Base-by-base conservation (phyloP, 345 rosid species). In the Arabidopsis arenosa region DNA sequence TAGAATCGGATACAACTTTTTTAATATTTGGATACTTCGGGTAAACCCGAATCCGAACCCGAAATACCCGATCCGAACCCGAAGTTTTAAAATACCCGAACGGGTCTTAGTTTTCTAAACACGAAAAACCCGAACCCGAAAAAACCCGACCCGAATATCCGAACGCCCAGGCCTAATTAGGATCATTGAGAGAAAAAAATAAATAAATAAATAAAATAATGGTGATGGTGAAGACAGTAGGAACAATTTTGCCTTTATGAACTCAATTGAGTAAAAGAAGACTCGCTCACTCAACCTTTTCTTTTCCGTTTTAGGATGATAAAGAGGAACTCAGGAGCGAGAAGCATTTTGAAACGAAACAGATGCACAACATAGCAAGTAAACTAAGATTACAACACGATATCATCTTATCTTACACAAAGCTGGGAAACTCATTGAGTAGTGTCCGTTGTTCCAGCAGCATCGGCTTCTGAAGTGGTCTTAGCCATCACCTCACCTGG, bases 401-500 rank as follows among this genome's bases (percentile, higher is more conserved):
- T 49, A 48, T 70, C 65, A 70, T 39, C 8, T 49, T 77, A 77
- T 77, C 63, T n/a, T 65, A 78, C 73, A 78, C 72, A 65, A 28
- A 71, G 56, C 68, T 40, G 48, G 53, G 26, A 40, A 18, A 40
- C 68, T 78, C 77, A 78, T 21, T 64, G 66, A 21, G 68, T 10
- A n/a, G 64, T 79, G 26, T 74, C 54, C 0, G 52, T 70, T 33
- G 66, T 51, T 62, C 23, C 52, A 14, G 37, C 79, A 66, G 49
- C 40, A 43, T 79, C 81, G 23, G 82, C 84, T 68, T 84, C 84
- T 28, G 80, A 68, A 62, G 83, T 52, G 51, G 80, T 81, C 67
- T 75, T 80, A 36, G 84, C 87, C 85, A 90, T 84, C 40, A 87
- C 96, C 83, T 94, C 98, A 68, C 87, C 96, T 2, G 98, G 98